These are phyloP conservation scores for Gloeopeniophorella convolvens DNA, from an alignment of 768 basidiomycete species.

Conservation along the genomic window DNA sequence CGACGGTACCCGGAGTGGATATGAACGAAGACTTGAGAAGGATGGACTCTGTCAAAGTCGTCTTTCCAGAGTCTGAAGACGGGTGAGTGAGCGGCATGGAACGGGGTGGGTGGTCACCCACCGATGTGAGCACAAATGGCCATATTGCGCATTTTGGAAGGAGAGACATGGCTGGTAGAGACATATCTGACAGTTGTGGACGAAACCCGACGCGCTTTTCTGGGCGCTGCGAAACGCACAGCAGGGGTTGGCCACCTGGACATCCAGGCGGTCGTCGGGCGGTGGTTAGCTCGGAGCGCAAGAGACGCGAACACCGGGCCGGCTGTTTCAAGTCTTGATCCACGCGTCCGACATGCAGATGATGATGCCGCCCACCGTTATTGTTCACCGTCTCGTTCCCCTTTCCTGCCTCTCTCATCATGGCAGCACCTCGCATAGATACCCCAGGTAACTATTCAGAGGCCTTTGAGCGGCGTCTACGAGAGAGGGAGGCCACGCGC, in stretches of 20 bases:
- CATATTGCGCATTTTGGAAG: slow-evolving; percentile 58
- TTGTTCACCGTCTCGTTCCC: neutral
- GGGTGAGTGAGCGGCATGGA: slow-evolving; percentile 5
- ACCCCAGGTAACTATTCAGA: slow-evolving; percentile 18
- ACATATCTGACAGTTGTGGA: slow-evolving; percentile 7
- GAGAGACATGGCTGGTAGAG: slow-evolving; percentile 27
- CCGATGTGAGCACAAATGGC: slow-evolving; percentile 89
- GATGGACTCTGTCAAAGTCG: slow-evolving; percentile 84
- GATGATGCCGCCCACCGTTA: no score
- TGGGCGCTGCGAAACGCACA: neutral
- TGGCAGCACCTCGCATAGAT: neutral
- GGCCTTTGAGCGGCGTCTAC: slow-evolving; percentile 38
- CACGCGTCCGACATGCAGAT: neutral
- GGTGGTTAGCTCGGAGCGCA: neutral
- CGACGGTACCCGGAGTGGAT: slow-evolving; percentile 70
- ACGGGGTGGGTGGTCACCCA: slow-evolving; percentile 27
- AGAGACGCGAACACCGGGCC: neutral
- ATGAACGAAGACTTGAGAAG: slow-evolving; percentile 70
- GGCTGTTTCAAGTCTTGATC: neutral
- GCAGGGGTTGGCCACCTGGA: slow-evolving; percentile 4
- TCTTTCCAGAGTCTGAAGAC: slow-evolving; percentile 78
- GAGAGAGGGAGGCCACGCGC: slow-evolving; percentile 33
- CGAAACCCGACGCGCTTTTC: neutral
- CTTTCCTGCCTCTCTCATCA: neutral
- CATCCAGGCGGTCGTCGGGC: neutral